Base-by-base conservation (phyloP, 768 basidiomycete genomes). In the Kwoniella botswanensis region DNA sequence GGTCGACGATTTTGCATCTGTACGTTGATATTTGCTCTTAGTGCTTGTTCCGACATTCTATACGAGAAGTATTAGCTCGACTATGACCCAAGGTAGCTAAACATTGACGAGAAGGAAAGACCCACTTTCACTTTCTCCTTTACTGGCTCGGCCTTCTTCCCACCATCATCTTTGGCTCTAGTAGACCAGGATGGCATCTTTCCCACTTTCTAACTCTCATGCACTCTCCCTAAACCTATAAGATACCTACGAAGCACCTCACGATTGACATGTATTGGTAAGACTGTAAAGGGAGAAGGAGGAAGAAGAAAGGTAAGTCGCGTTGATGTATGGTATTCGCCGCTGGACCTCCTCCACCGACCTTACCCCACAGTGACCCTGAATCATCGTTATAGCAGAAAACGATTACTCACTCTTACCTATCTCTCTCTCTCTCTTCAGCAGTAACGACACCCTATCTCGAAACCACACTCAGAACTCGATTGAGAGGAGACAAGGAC, bases 291-390 rank as follows among this genome's bases (percentile, higher is more conserved):
- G n/a, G 18, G 61, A 57, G 26, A 42, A 43, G 13, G 50, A 63
- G 24, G 56, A 43, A 43, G 41, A 44, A 21, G 7, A 52, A 56
- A 26, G 35, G 43, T 42, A 41, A 59, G 56, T 55, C 29, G 26
- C 41, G 50, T 21, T 29, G 22, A 42, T 13, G 13, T n/a, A 62
- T 24, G n/a, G n/a, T 18, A 15, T 26, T 55, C 64, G 56, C 50
- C 29, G 41, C 60, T 70, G 68, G 68, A 64, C 68, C 6, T 17
- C 68, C 68, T 70, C 68, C 68, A 70, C 68, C 63, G 52, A 21
- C 54, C 63, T 35, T 63, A 61, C 62, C 68, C 62, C 63, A 42
- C 68, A 63, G 15, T 46, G 35, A 50, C 68, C 68, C 61, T 64
- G 68, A 68, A 54, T 55, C 35, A 50, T 35, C 26, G 26, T 26